These are phyloP conservation scores for Sporothrix dimorphospora DNA, from an alignment of 2,329 filamentous ascomycete genomes.

Conservation along the genomic window DNA sequence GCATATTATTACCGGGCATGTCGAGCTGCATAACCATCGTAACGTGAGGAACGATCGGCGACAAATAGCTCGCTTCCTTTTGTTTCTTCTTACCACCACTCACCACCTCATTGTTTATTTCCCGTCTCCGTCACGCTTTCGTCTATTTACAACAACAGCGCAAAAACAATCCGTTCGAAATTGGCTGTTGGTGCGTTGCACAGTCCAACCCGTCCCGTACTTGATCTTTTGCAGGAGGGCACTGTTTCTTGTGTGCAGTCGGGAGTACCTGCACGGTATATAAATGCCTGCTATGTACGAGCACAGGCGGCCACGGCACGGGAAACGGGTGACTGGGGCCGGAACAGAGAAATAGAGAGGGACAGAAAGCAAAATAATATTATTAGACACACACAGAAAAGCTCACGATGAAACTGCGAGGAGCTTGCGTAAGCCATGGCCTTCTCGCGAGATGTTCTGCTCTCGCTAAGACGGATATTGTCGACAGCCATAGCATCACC, in stretches of 20 bases:
- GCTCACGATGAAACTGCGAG: slow-evolving; percentile 4
- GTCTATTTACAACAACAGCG: not conserved
- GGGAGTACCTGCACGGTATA: not conserved
- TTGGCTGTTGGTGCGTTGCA: not conserved
- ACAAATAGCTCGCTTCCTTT: not conserved
- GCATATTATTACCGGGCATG: not conserved
- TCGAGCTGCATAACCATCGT: not conserved
- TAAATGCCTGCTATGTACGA: not conserved
- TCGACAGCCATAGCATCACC: slow-evolving; percentile 5
- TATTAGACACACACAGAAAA: not conserved
- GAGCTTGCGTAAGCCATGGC: slow-evolving; percentile 13
- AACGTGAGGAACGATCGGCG: not conserved
- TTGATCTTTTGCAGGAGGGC: not conserved
- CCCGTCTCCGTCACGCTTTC: not conserved
- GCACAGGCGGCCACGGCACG: not conserved
- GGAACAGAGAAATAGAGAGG: not conserved
- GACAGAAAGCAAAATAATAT: not conserved
- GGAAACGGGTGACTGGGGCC: slow-evolving; percentile 17
- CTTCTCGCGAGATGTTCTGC: not conserved
- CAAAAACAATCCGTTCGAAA: not conserved
- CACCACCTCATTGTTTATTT: not conserved
- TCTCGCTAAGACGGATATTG: not conserved
- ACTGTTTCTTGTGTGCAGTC: not conserved
- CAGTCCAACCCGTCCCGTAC: not conserved
- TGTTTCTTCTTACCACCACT: not conserved